phyloP scores from a whole-genome alignment of 78 protist genomes.

The Dictyostelium discoideum region DNA sequence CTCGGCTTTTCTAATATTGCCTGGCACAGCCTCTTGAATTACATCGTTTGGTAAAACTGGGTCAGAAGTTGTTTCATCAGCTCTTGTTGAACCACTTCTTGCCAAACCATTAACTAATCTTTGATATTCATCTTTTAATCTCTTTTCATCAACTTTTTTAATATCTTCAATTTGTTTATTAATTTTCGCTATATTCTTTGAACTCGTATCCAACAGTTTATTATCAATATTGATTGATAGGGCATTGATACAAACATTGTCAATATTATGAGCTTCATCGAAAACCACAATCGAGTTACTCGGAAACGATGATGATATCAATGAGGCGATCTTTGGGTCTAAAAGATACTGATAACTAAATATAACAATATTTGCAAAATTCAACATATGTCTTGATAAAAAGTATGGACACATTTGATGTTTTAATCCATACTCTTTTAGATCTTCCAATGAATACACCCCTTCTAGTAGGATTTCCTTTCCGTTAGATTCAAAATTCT shows the following conservation, averaged over 20 bases:
- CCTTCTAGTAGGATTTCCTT: constrained; percentile 83
- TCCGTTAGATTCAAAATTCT: constrained; percentile 65
- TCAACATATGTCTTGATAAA: constrained; percentile 82
- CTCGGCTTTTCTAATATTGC: constrained; percentile 94
- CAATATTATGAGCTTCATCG: constrained; percentile 99
- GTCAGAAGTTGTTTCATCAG: constrained; percentile 37
- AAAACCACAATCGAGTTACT: constrained; percentile 93
- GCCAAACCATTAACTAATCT: constrained; percentile 75
- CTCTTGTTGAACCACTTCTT: constrained; percentile 27
- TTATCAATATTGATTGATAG: constrained; percentile 85
- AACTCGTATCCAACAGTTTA: constrained; percentile 15
- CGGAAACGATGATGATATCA: constrained; percentile 78
- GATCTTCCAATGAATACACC: constrained; percentile 92
- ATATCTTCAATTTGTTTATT: constrained; percentile 38
- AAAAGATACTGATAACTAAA: constrained; percentile 94
- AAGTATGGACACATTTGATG: constrained; percentile 95
- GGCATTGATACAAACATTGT: constrained; percentile 97
- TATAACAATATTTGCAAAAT: constrained; percentile 95
- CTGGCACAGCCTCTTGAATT: constrained; percentile 95
- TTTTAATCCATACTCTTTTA: constrained; percentile 85
- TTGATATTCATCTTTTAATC: constrained; percentile 61
- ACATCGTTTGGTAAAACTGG: constrained; percentile 89
- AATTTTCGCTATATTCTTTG: constrained; percentile 37
- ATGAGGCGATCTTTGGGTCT: constrained; percentile 96
- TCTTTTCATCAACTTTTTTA: constrained; percentile 51